Base-by-base conservation (phyloP, 768 basidiomycete species). In the Auriscalpium microsporum region DNA sequence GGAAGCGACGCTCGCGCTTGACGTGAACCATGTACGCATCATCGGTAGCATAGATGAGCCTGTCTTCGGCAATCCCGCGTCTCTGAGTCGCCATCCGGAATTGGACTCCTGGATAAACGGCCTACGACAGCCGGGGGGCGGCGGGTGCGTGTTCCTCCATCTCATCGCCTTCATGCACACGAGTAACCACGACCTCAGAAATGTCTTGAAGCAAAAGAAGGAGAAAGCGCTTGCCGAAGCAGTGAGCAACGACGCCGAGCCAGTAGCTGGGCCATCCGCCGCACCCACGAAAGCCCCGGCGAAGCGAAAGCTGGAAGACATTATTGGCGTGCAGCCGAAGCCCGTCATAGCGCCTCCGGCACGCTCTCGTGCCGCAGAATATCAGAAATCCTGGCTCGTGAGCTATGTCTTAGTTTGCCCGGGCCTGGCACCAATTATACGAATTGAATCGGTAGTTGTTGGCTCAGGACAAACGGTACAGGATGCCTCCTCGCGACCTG, bases 81-180 rank as follows among this genome's bases (percentile, higher is more conserved):
- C 75, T 2, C 62, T 86, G 4, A 75, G 78, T 19, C 64, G 60
- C 2, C 56, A 67, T 36, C 19, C 42, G 6, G 71, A 76, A 33
- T 62, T 88, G 21, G 62, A 61, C 4, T 66, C 70, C 49, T 88
- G 86, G 86, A 68, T 75, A 16, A 62, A 74, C 8, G 84, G 81
- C n/a, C 67, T 87, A 48, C 75, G 73, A 52, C 66, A 74, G 46
- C 72, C 75, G 38, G 84, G 82, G 37, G 82, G 83, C 46, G 80
- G 73, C 58, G 83, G 83, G 85, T 86, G 64, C 68, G 80, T 73
- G 37, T 45, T 38, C 45, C 21, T 33, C 49, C 45, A 19, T 11
- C 54, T 56, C 59, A 11, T 8, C 23, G 50, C 54, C 33, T 0
- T 47, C 44, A 33, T 42, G 53, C 50, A 51, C 60, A 14, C 54